phyloP scores from a whole-genome alignment of 2,329 filamentous ascomycete genomes.

The Amauroascus niger region DNA sequence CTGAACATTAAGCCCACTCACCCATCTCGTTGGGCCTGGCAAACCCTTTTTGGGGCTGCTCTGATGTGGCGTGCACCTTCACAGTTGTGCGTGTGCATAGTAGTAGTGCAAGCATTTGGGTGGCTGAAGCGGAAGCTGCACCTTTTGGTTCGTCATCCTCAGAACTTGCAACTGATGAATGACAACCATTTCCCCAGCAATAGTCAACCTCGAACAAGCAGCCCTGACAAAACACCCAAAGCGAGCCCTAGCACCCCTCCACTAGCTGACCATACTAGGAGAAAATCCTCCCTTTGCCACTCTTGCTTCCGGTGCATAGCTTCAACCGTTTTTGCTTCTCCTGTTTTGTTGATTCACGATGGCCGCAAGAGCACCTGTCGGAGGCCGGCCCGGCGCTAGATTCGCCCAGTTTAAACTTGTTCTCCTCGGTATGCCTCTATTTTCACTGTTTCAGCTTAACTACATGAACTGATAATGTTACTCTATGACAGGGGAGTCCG shows the following conservation, averaged over 20 bases:
- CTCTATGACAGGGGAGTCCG: conserved; percentile 69
- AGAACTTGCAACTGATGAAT: conserved; percentile 10
- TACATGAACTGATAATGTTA: conserved; percentile 16
- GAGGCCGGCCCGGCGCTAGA: conserved; percentile 57
- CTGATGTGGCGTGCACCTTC: neutral
- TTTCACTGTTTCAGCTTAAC: conserved; percentile 14
- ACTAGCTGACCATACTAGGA: neutral
- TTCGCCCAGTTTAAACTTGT: conserved; percentile 99
- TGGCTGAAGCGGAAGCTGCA: conserved; percentile 12
- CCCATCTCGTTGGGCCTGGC: neutral
- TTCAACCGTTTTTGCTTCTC: neutral
- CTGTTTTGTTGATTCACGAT: conserved; percentile 42
- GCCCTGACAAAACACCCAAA: neutral
- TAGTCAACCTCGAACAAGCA: neutral
- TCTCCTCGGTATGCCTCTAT: conserved; percentile 69
- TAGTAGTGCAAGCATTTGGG: too few relatives aligned
- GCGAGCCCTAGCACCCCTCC: neutral
- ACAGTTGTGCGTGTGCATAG: too few relatives aligned
- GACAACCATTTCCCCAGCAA: neutral
- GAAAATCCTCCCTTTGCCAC: neutral
- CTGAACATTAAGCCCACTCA: neutral
- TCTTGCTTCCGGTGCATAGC: neutral
- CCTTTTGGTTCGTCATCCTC: conserved; percentile 12
- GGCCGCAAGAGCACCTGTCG: conserved; percentile 75
- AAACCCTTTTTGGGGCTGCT: too few relatives aligned